A percentile compares a stretch with the other conserved stretches of the same genome.
phyloP scores from a whole-genome alignment of 495 filamentous ascomycete species.

The Chlorociboria aeruginascens region DNA sequence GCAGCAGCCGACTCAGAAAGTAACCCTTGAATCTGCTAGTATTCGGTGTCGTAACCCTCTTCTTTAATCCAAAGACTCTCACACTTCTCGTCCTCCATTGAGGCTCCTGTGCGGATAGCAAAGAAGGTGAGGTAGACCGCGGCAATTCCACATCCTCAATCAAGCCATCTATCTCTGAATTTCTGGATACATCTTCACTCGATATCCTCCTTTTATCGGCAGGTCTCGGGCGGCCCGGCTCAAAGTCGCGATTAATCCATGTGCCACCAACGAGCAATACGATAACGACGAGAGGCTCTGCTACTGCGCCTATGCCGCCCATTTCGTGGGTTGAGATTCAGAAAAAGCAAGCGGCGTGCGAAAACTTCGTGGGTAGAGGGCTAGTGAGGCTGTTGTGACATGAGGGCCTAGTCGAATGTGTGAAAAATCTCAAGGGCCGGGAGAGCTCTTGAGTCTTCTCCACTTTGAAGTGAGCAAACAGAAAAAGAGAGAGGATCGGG shows the following conservation, averaged over 20 bases:
- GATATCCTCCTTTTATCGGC: slow-evolving; percentile 3
- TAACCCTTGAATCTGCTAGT: slow-evolving; percentile 39
- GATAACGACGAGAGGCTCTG: slow-evolving; percentile 43
- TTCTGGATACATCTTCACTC: background rate
- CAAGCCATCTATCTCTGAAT: background rate
- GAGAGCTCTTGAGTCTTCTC: no score
- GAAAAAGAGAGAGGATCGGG: no score
- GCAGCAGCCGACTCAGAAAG: slow-evolving; percentile 45
- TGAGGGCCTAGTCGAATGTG: no score
- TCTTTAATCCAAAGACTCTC: slow-evolving; percentile 8
- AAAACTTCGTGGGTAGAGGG: no score
- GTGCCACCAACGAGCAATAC: slow-evolving; percentile 45
- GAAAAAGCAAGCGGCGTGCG: no score
- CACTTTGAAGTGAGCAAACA: no score
- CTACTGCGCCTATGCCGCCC: slow-evolving; percentile 33
- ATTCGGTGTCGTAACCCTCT: slow-evolving; percentile 38
- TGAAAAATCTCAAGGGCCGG: no score
- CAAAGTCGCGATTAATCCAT: slow-evolving; percentile 40
- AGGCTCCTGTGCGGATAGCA: slow-evolving; percentile 7
- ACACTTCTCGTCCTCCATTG: slow-evolving; percentile 13
- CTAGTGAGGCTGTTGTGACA: no score
- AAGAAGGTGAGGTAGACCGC: slow-evolving; percentile 4
- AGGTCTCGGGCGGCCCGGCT: slow-evolving; percentile 3
- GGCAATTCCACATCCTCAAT: background rate
- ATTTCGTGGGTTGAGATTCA: background rate